Evolutionary conservation across 768 basidiomycete genomes (phyloP).

Genomic region (Plicaturopsis crispa): DNA sequence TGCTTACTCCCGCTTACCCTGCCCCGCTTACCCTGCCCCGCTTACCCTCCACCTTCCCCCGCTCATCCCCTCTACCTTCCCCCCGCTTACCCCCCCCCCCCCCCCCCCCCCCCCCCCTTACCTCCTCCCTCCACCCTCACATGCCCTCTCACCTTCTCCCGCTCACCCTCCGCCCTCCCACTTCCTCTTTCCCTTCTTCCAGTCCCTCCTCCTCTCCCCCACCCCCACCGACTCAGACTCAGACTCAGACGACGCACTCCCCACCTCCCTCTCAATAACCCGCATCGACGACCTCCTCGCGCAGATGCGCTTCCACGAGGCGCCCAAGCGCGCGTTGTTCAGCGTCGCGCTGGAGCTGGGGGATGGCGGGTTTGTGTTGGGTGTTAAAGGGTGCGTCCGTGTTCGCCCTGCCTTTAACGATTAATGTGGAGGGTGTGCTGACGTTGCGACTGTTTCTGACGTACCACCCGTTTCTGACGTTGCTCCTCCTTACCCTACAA

Average conservation of each 20-base stretch:
- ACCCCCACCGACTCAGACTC: conserved; percentile 42
- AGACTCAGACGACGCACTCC: conserved; percentile 41
- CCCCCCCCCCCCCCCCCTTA: conserved; percentile 40
- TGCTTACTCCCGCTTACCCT: not conserved
- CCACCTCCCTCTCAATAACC: conserved; percentile 68
- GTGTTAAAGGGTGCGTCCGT: conserved; percentile 66
- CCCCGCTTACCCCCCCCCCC: conserved; percentile 52
- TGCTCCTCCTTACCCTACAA: not conserved
- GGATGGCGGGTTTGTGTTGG: conserved; percentile 56
- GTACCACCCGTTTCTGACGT: too few relatives aligned
- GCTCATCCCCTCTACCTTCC: conserved; percentile 1
- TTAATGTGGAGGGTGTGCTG: too few relatives aligned
- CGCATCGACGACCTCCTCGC: conserved; percentile 69
- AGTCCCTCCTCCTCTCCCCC: conserved; percentile 58
- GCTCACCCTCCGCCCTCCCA: not conserved
- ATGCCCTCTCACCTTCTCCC: not conserved
- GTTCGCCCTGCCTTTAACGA: not conserved
- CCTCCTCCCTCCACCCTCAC: not conserved
- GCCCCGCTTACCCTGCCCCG: not conserved
- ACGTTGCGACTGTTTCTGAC: too few relatives aligned
- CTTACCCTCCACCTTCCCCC: too few relatives aligned
- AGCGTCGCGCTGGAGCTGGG: conserved; percentile 77
- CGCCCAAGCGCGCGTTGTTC: conserved; percentile 78
- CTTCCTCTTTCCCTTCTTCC: conserved; percentile 3
- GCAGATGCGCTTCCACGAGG: conserved; percentile 78